Percentiles rank a stretch among this genome's conserved stretches.
Conservation (phyloP, 805 yeast genomes). For the Groenewaldozyma tartarivorans region DNA sequence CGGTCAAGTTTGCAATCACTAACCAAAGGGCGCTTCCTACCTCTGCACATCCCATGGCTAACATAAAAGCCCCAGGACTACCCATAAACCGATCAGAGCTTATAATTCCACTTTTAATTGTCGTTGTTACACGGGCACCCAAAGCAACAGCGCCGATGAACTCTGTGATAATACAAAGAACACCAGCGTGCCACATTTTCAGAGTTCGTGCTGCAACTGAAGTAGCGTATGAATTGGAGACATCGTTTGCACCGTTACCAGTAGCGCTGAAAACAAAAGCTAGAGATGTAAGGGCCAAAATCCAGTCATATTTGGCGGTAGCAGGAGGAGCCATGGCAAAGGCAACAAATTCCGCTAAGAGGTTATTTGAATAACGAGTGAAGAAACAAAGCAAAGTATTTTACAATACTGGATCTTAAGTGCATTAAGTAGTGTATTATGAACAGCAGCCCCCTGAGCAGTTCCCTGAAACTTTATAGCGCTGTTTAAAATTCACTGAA, state of each 20-base stretch:
- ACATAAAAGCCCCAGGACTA: constrained; percentile 64
- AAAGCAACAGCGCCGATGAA: constrained; percentile 67
- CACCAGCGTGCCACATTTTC: constrained; percentile 68
- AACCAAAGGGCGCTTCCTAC: constrained; percentile 69
- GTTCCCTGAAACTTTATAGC: too few species aligned
- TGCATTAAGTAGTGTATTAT: too few species aligned
- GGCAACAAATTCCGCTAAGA: too few species aligned
- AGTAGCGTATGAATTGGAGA: constrained; percentile 72
- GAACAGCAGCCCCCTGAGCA: too few species aligned
- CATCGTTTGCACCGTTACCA: constrained; percentile 56
- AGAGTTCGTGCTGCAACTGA: constrained; percentile 63
- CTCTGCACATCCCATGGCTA: constrained; percentile 66
- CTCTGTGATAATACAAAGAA: constrained; percentile 60
- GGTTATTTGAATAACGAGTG: too few species aligned
- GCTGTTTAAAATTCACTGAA: too few species aligned
- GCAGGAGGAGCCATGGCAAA: too few species aligned
- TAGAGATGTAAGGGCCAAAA: too few species aligned
- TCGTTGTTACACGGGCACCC: constrained; percentile 65
- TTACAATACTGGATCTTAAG: too few species aligned
- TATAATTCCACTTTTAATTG: constrained; percentile 57
- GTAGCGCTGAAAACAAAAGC: too few species aligned
- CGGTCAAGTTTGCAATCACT: constrained; percentile 52
- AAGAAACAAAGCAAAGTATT: too few species aligned
- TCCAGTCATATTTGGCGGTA: too few species aligned
- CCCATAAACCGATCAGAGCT: constrained; percentile 39